phyloP scores from a whole-genome alignment of 805 yeast genomes.

The Metschnikowia colocasiae region DNA sequence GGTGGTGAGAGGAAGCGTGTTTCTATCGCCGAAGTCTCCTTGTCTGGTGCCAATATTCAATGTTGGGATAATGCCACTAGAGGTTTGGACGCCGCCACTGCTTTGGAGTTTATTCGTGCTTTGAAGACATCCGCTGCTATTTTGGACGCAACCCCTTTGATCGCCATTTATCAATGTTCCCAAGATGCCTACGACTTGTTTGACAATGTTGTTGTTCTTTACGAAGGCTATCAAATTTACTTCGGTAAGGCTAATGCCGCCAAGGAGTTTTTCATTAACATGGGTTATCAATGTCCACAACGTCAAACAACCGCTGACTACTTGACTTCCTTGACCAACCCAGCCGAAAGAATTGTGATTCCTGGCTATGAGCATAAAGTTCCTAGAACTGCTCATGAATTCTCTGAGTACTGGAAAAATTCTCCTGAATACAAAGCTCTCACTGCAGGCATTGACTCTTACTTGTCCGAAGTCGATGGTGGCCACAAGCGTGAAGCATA shows the following conservation, averaged over 20 bases:
- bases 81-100: slow-evolving; percentile 69
- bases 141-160: slow-evolving; percentile 53
- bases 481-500: slow-evolving; percentile 12
- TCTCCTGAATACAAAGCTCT: slow-evolving; percentile 49
- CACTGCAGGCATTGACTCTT: slow-evolving; percentile 39
- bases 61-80: slow-evolving; percentile 72
- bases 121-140: slow-evolving; percentile 54
- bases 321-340: slow-evolving; percentile 65
- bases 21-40: slow-evolving; percentile 61
- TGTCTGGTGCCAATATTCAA: slow-evolving; percentile 44
- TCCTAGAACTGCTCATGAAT: slow-evolving; percentile 55
- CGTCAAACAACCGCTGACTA: slow-evolving; percentile 69
- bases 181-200: slow-evolving; percentile 59
- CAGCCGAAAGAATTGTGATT: slow-evolving; percentile 49
- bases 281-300: slow-evolving; percentile 61
- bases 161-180: slow-evolving; percentile 67
- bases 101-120: slow-evolving; percentile 60
- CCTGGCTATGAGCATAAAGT: slow-evolving; percentile 50
- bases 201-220: slow-evolving; percentile 58
- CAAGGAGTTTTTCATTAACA: slow-evolving; percentile 48
- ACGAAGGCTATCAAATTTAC: slow-evolving; percentile 58
- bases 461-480: slow-evolving; percentile 24
- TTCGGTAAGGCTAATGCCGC: slow-evolving; percentile 56
- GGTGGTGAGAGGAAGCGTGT: slow-evolving; percentile 75
- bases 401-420: slow-evolving; percentile 55